Evolutionary conservation across 257 asterid genomes (phyloP).

Genomic region (Nicotiana otophora): DNA sequence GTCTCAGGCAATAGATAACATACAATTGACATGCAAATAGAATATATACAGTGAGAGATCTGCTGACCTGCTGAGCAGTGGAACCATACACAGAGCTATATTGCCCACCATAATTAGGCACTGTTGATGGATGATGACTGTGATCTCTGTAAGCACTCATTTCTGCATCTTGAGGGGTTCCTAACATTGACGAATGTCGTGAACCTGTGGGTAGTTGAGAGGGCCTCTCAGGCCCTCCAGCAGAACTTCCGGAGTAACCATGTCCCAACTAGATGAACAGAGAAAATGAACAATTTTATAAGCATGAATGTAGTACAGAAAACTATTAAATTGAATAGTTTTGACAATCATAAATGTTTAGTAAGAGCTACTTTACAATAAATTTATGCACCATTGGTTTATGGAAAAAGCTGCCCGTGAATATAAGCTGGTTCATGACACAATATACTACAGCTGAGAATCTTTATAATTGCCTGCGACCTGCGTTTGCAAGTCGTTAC

Average conservation of each 20-base stretch:
- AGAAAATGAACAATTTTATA: neutral
- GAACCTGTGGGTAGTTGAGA: slow-evolving; percentile 31
- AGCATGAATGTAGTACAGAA: neutral
- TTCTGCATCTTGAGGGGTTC: slow-evolving; percentile 51
- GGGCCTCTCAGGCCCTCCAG: slow-evolving; percentile 32
- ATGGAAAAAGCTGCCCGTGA: neutral
- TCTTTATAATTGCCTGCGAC: neutral
- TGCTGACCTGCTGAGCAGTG: slow-evolving; percentile 55
- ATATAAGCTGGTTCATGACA: neutral
- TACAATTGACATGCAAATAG: neutral
- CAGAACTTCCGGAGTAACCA: slow-evolving; percentile 31
- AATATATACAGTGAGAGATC: neutral
- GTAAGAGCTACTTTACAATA: neutral
- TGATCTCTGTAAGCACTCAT: slow-evolving; percentile 50
- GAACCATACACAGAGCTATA: slow-evolving; percentile 67
- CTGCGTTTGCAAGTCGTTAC: neutral
- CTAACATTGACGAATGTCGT: slow-evolving; percentile 36
- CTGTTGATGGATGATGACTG: slow-evolving; percentile 48
- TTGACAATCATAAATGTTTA: neutral
- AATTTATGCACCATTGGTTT: neutral
- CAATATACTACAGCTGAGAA: neutral
- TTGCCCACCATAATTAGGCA: slow-evolving; percentile 61
- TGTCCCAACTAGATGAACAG: slow-evolving; percentile 45
- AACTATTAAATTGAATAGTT: neutral
- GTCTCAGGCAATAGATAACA: neutral